A percentile compares a stretch with the other conserved stretches of the same genome.
These are phyloP conservation scores for Lophiostoma macrostomum DNA, from an alignment of 495 filamentous ascomycete genomes.

Conservation along the genomic window DNA sequence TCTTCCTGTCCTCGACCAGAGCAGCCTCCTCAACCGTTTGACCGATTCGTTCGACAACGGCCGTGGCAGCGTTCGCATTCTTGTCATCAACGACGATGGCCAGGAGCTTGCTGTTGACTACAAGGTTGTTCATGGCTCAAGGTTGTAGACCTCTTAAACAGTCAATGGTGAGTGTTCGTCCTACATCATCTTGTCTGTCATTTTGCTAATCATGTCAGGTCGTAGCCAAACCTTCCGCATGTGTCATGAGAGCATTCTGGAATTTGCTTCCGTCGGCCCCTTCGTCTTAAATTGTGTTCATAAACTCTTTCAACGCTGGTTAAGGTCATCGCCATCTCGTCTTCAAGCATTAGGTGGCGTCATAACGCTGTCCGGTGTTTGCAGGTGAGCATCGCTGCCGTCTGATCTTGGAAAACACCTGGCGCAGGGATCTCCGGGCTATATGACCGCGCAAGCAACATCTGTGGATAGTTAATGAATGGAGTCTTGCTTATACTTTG, in stretches of 20 bases:
- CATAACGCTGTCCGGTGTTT: conserved; percentile 6
- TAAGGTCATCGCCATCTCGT: conserved; percentile 8
- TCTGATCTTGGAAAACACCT: conserved; percentile 10
- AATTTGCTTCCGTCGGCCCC: conserved; percentile 34
- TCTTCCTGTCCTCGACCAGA: conserved; percentile 90
- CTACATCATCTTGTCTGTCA: not conserved
- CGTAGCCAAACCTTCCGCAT: conserved; percentile 25
- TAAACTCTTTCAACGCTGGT: conserved; percentile 25
- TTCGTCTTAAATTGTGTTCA: conserved; percentile 34
- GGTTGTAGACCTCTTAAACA: conserved; percentile 50
- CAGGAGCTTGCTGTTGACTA: conserved; percentile 96
- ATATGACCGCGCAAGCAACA: conserved; percentile 5
- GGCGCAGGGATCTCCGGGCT: conserved; percentile 11
- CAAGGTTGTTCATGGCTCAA: conserved; percentile 88
- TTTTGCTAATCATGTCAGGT: conserved; percentile 18
- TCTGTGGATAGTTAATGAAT: conserved; percentile 33
- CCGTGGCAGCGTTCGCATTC: conserved; percentile 86
- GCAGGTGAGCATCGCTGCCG: not conserved
- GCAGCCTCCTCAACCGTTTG: conserved; percentile 76
- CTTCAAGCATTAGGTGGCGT: conserved; percentile 9
- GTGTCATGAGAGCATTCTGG: conserved; percentile 30
- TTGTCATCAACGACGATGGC: conserved; percentile 93
- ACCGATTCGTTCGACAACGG: conserved; percentile 84
- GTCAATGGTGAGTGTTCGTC: conserved; percentile 31
- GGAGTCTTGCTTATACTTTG: too few relatives aligned